Percentiles rank a stretch among this genome's conserved stretches.
These are phyloP conservation scores for Chlorella sp. DNA, from an alignment of 139 green algal genomes.

Conservation along the genomic window DNA sequence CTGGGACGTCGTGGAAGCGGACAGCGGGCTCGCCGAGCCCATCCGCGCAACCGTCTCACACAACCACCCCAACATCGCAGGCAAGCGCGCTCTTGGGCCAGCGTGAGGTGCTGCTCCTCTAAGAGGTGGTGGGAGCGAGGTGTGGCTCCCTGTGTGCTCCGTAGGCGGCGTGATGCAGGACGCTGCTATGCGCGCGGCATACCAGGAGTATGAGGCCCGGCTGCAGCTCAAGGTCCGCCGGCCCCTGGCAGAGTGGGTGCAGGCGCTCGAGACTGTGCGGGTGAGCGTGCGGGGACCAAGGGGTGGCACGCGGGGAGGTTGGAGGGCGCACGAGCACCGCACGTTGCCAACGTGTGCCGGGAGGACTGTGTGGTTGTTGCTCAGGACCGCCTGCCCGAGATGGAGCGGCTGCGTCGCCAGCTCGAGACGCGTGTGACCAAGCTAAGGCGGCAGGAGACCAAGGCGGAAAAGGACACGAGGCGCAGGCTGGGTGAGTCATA, in stretches of 20 bases:
- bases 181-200: conserved; percentile 7
- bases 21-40: conserved; percentile 23
- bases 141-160: no score
- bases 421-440: conserved; percentile 11
- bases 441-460: neutral
- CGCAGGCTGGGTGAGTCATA: neutral
- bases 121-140: no score
- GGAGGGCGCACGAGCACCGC: no score
- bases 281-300: no score
- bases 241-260: conserved; percentile 18
- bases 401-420: conserved; percentile 6
- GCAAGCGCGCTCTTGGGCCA: neutral
- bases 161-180: conserved; percentile 15
- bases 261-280: conserved; percentile 23
- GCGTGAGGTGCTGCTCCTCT: no score
- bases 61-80: conserved; percentile 12
- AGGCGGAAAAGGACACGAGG: conserved; percentile 1
- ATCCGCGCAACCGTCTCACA: conserved; percentile 10
- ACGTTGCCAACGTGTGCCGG: no score
- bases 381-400: conserved; percentile 9
- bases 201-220: conserved; percentile 16
- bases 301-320: no score
- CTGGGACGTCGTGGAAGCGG: conserved; percentile 24
- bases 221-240: conserved; percentile 16
- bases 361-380: no score